Evolutionary conservation across 1,284 basidiomycete genomes (phyloP), one percentile per base, ranked within the genome.

Genomic region (Heterobasidion parviporum): DNA sequence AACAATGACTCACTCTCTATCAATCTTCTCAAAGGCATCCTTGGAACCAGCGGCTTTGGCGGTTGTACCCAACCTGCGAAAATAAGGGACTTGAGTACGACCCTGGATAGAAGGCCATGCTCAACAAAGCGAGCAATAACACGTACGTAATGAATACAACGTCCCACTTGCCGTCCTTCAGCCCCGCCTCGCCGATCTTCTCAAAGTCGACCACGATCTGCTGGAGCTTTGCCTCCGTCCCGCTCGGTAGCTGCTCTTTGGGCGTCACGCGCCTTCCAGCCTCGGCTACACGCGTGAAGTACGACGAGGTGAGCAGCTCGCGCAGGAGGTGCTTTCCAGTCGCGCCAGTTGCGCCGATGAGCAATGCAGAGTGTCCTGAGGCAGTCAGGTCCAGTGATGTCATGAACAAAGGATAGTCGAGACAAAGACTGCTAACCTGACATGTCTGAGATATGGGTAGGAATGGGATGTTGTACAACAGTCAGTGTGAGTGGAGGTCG

Each of bases 1-100:
- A 69, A n/a, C 15, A 50, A 10, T 47, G 46, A 62, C 79, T 57
- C 57, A 86, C 82, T 85, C 85, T 64, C 84, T 71, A 63, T 92
- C 89, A 60, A 91, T 89, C 69, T 78, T 83, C 67, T 86, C 82
- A 58, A 89, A 91, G 3, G 74, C 74, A 20, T 74, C 77, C 1
- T 80, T 78, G 57, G 81, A 78, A 1, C 86, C 87, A 0, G 87
- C 89, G 12, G 51, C 60, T 15, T 74, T 77, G 43, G 70, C 74
- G n/a, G 80, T 82, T 12, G 85, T 89, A 2, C 85, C 87, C 12
- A 89, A 64, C 0, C 83, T 85, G 56, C 55, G 58, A 49, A 14
- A 12, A 12, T n/a, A 38, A 12, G 20, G 34, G 38, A 48, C 12
- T 4, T 16, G 12, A 33, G 46, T 9, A 20, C 55, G 54, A 47